phyloP scores from a whole-genome alignment of 495 filamentous ascomycete genomes.

The Neohortaea acidophila region DNA sequence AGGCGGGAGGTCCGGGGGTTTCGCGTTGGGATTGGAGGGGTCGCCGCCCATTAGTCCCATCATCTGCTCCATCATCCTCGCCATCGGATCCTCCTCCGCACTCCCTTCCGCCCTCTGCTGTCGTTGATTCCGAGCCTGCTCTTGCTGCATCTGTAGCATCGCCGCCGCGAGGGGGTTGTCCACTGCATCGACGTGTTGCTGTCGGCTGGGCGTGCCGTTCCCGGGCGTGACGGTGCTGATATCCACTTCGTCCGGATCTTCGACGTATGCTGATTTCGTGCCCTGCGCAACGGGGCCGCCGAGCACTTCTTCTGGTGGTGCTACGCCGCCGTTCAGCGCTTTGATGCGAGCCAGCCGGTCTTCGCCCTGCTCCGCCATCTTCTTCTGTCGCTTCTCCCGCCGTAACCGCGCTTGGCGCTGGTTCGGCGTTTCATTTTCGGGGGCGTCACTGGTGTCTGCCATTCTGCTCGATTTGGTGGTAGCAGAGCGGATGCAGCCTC shows the following conservation, averaged over 20 bases:
- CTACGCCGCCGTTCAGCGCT: slow-evolving; percentile 47
- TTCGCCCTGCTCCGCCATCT: slow-evolving; percentile 68
- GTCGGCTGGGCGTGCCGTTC: slow-evolving; percentile 15
- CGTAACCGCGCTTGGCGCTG: slow-evolving; percentile 66
- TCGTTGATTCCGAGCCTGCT: slow-evolving; percentile 16
- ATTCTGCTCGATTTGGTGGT: slow-evolving; percentile 8
- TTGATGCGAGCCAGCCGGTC: slow-evolving; percentile 75
- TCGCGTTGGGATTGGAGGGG: slow-evolving; percentile 18
- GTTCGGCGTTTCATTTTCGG: slow-evolving; percentile 38
- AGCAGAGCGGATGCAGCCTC: background rate
- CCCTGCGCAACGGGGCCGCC: slow-evolving; percentile 10
- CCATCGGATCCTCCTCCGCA: slow-evolving; percentile 37
- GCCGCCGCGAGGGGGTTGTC: slow-evolving; percentile 12
- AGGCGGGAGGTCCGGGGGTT: slow-evolving; percentile 18
- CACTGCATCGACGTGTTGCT: background rate
- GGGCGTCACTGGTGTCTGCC: slow-evolving; percentile 6
- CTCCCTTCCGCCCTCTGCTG: background rate
- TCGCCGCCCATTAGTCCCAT: slow-evolving; percentile 34
- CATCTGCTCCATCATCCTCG: slow-evolving; percentile 46
- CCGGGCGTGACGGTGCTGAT: slow-evolving; percentile 42
- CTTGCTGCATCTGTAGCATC: slow-evolving; percentile 21
- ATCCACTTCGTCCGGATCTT: slow-evolving; percentile 60
- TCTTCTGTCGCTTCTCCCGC: slow-evolving; percentile 79
- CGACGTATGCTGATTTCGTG: slow-evolving; percentile 14
- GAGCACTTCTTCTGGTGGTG: slow-evolving; percentile 14